Base-by-base conservation (phyloP, 2,329 filamentous ascomycete species). In the Penicillium verrucosum region DNA sequence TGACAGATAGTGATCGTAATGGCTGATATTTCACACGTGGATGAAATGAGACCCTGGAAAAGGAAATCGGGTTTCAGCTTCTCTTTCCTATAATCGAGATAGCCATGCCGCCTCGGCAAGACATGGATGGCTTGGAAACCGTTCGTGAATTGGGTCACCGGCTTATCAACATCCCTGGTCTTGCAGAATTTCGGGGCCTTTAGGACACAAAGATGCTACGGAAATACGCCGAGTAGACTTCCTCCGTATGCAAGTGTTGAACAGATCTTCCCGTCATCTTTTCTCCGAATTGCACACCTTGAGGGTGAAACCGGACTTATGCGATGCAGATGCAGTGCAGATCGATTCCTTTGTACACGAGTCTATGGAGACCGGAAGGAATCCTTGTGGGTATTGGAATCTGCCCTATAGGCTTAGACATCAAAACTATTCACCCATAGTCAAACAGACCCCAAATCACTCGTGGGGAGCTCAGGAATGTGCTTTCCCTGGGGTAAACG, bases 271-370 rank as follows among this genome's bases (percentile, higher is more conserved):
- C 30, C 23, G 42, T 18, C 34, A n/a, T 7, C 2, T n/a, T 57
- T 40, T 47, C 41, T 29, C 29, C 34, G 10, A 38, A 48, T 27
- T 43, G n/a, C 5, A 23, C 14, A 37, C 34, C 23, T n/a, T 16
- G 12, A 42, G 38, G 25, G 36, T 45, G 27, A 56, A 51, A 32
- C 45, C 44, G 37, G 27, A 41, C 56, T 41, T 51, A 36, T 40
- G 47, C 58, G 49, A 6, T 50, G 40, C 29, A 43, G 32, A 51
- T 58, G 54, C 48, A 50, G 47, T 59, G 59, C 34, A 60, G 63
- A 65, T 65, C 62, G 30, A 51, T 45, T 58, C 43, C 46, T 48
- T 55, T 51, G 53, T 54, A 56, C 57, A 62, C 56, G 58, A 57
- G 54, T 61, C 14, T 53, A 44, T 45, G 34, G 41, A 46, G 54